These are phyloP conservation scores for Mallotus japonicus DNA, from an alignment of 441 rosid genomes.

Conservation along the genomic window DNA sequence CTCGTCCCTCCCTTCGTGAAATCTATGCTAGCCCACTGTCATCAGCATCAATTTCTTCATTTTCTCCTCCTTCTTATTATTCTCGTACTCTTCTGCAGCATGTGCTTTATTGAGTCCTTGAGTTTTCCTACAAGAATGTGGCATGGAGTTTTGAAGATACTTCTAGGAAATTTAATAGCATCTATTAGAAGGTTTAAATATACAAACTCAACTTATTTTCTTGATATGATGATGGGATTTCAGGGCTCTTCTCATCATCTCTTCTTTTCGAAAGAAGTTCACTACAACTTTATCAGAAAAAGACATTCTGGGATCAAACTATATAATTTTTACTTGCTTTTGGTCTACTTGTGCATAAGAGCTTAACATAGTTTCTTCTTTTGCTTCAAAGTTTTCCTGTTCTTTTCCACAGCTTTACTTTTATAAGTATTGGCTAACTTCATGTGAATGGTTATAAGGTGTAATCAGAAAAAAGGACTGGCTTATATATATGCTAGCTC, in stretches of 20 bases:
- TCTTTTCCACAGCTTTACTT: slow-evolving; percentile 19
- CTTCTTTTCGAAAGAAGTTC: slow-evolving; percentile 68
- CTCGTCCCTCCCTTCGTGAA: too few species aligned
- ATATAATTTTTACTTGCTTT: slow-evolving; percentile 47
- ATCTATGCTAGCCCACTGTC: too few species aligned
- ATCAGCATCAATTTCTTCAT: too few species aligned
- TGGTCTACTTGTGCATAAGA: slow-evolving; percentile 16
- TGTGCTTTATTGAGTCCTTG: slow-evolving; percentile 67
- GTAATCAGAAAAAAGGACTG: slow-evolving; percentile 71
- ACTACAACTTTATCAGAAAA: slow-evolving; percentile 51
- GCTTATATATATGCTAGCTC: slow-evolving; percentile 59
- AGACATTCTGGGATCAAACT: slow-evolving; percentile 62
- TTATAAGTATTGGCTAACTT: slow-evolving; percentile 35
- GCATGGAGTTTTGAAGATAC: slow-evolving; percentile 36
- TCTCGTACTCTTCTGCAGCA: too few species aligned
- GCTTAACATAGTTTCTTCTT: slow-evolving; percentile 14
- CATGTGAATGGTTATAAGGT: slow-evolving; percentile 46
- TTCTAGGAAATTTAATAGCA: background rate
- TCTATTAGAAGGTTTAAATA: background rate
- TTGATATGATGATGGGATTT: slow-evolving; percentile 31
- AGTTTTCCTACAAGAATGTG: slow-evolving; percentile 78
- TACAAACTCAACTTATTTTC: slow-evolving; percentile 17
- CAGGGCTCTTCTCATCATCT: slow-evolving; percentile 74
- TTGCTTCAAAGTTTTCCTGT: slow-evolving; percentile 22
- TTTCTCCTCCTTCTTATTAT: too few species aligned